Evolutionary conservation across 2,329 filamentous ascomycete species (phyloP), one percentile per base, ranked within the genome.

Genomic region (Byssochlamys sp.): DNA sequence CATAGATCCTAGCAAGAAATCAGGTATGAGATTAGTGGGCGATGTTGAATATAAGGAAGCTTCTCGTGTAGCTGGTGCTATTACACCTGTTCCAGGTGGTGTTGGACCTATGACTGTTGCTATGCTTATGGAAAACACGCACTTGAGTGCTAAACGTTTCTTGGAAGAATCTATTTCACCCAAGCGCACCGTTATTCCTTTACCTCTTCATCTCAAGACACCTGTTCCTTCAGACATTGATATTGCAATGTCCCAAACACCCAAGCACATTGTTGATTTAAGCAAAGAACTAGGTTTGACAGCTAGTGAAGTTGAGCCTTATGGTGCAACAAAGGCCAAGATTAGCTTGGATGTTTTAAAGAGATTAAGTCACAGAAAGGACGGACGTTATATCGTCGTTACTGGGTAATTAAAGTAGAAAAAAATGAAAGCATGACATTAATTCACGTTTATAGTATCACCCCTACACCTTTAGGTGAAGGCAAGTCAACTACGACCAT

Each of bases 31-130:
- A 63, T 83, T 99, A 25, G 92, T 97, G 5, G 94, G 94, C 59
- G 94, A 99, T 72, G 94, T 99, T 49, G 91, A 99, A 67, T 97
- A 86, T 66, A 90, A 95, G 70, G 88, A 96, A 49, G 94, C 91
- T 25, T 96, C 91, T 2, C 84, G 89, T n/a, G n/a, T n/a, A n/a
- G n/a, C n/a, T n/a, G n/a, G n/a, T n/a, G n/a, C n/a, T 68, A 96
- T 99, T 69, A 99, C 94, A 2, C 94, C 94, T 1, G 94, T 99
- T 1, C 94, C 94, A 1, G 94, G 94, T 58, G 94, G 94, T 73
- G 94, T 99, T 59, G 94, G 94, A 0, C 94, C 94, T 54, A 99
- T 99, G 94, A 99, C 94, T 2, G 91, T 99, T 62, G 94, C 92
- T 59, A 99, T 99, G 94, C 81, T 99, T 53, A 79, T 99, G 66